phyloP scores from a whole-genome alignment of 2,329 filamentous ascomycete genomes.

The Aureobasidium sp. region DNA sequence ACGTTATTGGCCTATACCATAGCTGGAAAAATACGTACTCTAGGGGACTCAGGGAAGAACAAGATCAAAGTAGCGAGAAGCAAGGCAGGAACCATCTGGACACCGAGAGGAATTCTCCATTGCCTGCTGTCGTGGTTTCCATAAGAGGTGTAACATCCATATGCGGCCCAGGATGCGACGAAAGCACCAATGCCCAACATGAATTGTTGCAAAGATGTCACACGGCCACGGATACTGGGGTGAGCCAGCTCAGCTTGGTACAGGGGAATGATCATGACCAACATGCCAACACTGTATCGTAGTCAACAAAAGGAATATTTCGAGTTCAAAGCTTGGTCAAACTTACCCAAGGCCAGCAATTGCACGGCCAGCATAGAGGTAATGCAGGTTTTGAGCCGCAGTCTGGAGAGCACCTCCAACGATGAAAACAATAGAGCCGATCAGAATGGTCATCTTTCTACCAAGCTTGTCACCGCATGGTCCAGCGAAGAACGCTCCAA shows the following conservation, averaged over 20 bases:
- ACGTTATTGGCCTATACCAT: not conserved
- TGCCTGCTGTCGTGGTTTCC: conserved; percentile 42
- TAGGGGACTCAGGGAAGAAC: conserved; percentile 59
- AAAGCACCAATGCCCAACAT: conserved; percentile 74
- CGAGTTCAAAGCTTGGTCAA: conserved; percentile 19
- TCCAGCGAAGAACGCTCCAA: conserved; percentile 60
- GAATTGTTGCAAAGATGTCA: conserved; percentile 73
- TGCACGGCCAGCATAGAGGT: conserved; percentile 63
- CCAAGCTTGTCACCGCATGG: conserved; percentile 58
- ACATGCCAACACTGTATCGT: conserved; percentile 47
- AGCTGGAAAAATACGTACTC: conserved; percentile 16
- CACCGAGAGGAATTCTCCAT: conserved; percentile 59
- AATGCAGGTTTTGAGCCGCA: conserved; percentile 51
- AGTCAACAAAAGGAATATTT: not conserved
- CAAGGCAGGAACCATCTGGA: conserved; percentile 64
- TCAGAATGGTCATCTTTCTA: conserved; percentile 62
- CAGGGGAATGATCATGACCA: conserved; percentile 60
- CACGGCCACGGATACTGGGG: conserved; percentile 66
- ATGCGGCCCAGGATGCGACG: conserved; percentile 66
- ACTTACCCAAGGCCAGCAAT: conserved; percentile 59
- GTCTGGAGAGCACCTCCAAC: conserved; percentile 69
- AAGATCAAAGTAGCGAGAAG: conserved; percentile 60
- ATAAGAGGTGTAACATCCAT: conserved; percentile 51
- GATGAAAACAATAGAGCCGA: conserved; percentile 64
- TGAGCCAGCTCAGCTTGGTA: conserved; percentile 77